Conservation (phyloP, 2,329 filamentous ascomycete species). For the Neonectria neomacrospora region DNA sequence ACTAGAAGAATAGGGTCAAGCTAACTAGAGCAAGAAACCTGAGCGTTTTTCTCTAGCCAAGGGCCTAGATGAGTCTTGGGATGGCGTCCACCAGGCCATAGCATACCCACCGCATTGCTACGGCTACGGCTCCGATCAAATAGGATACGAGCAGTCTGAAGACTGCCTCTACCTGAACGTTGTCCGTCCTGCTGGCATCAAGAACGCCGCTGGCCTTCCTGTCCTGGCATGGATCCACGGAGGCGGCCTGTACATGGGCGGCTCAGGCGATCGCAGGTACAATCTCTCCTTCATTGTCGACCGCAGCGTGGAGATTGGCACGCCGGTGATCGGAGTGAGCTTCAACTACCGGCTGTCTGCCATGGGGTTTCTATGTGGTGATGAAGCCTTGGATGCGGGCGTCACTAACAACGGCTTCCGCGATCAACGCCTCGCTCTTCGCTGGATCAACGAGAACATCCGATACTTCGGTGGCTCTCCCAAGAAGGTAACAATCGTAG, state of each 20-base stretch:
- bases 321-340: constrained; percentile 60
- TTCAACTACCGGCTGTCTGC: constrained; percentile 62
- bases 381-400: constrained; percentile 53
- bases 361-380: constrained; percentile 59
- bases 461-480: constrained; percentile 57
- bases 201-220: constrained; percentile 56
- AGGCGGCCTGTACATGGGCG: constrained; percentile 48
- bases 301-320: constrained; percentile 56
- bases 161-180: constrained; percentile 73
- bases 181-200: constrained; percentile 62
- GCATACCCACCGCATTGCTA: constrained; percentile 59
- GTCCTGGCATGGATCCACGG: constrained; percentile 70
- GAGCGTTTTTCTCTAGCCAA: constrained; percentile 40
- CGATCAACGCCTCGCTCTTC: constrained; percentile 59
- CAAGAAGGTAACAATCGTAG: constrained; percentile 60
- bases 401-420: constrained; percentile 61
- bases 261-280: constrained; percentile 61
- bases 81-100: constrained; percentile 53
- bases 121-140: constrained; percentile 56
- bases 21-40: constrained; percentile 29
- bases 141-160: constrained; percentile 52
- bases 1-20: neutral
- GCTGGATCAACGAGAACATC: constrained; percentile 61
- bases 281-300: constrained; percentile 70
- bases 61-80: constrained; percentile 59